A percentile compares a stretch with the other conserved stretches of the same genome.
Evolutionary conservation across 2,329 filamentous ascomycete genomes (phyloP).

Genomic region (Claviceps fusiformis): DNA sequence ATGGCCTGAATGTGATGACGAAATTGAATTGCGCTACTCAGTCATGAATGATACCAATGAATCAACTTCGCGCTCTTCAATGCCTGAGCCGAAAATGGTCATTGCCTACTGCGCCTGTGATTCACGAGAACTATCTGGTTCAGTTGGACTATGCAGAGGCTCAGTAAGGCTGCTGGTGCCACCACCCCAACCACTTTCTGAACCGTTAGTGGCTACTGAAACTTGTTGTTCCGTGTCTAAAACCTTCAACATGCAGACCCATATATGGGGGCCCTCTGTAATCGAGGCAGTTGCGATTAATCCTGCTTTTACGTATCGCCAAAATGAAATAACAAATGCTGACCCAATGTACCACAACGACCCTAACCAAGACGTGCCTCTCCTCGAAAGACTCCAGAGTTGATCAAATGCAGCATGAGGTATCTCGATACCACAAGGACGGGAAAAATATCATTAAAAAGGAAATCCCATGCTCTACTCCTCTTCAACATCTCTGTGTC

Average conservation of each 20-base stretch:
- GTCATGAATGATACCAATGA: background rate
- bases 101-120: background rate
- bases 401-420: constrained; percentile 13
- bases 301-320: constrained; percentile 8
- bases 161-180: background rate
- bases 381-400: constrained; percentile 23
- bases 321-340: constrained; percentile 12
- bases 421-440: constrained; percentile 5
- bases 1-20: constrained; percentile 6
- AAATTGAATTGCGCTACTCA: background rate
- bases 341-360: constrained; percentile 17
- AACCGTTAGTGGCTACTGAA: background rate
- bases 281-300: constrained; percentile 1
- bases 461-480: constrained; percentile 28
- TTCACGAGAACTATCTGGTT: no score
- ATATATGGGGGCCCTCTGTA: no score
- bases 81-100: background rate
- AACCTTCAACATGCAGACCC: background rate
- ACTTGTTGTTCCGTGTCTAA: background rate
- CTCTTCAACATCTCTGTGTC: constrained; percentile 52
- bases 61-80: background rate
- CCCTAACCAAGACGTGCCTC: constrained; percentile 17
- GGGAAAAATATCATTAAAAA: background rate
- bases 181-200: background rate
- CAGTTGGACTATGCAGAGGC: background rate